A percentile compares a stretch with the other conserved stretches of the same genome.
phyloP scores from a whole-genome alignment of 805 yeast species.

The Saturnispora sanitii region DNA sequence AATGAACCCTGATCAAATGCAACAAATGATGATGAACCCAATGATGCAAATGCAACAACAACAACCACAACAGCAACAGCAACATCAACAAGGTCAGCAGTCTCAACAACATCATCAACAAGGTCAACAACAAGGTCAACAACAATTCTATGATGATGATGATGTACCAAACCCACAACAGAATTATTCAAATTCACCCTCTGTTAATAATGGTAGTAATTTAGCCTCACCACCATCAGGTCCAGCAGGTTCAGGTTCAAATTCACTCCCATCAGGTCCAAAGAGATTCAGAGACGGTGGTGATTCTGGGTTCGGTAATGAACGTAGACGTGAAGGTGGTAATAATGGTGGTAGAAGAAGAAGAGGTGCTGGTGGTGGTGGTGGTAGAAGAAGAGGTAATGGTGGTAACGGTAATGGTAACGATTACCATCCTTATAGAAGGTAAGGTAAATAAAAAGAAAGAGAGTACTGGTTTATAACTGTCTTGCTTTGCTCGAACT shows the following conservation, averaged over 20 bases:
- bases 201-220: background rate
- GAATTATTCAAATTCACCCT: constrained; percentile 17
- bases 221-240: background rate
- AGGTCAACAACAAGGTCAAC: constrained; percentile 7
- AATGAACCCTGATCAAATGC: constrained; percentile 13
- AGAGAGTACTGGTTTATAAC: background rate
- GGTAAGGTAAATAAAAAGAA: constrained; percentile 1
- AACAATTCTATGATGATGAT: constrained; percentile 20
- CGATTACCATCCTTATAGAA: constrained; percentile 27
- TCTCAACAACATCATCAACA: constrained; percentile 6
- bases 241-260: no score
- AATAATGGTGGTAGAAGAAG: constrained; percentile 16
- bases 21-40: constrained; percentile 8
- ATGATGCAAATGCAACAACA: constrained; percentile 10
- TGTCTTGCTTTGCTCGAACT: background rate
- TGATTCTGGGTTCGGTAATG: constrained; percentile 7
- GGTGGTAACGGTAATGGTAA: constrained; percentile 19
- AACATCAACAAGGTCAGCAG: constrained; percentile 5
- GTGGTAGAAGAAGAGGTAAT: constrained; percentile 18
- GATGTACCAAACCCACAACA: constrained; percentile 30
- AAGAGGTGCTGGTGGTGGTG: constrained; percentile 11
- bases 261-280: constrained; percentile 27
- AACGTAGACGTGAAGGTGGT: constrained; percentile 10
- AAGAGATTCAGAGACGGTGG: constrained; percentile 20
- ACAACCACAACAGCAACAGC: constrained; percentile 7